Percentiles rank a stretch among this genome's conserved stretches.
phyloP scores from a whole-genome alignment of 2,329 filamentous ascomycete species.

The Lachnellula subtilissima region DNA sequence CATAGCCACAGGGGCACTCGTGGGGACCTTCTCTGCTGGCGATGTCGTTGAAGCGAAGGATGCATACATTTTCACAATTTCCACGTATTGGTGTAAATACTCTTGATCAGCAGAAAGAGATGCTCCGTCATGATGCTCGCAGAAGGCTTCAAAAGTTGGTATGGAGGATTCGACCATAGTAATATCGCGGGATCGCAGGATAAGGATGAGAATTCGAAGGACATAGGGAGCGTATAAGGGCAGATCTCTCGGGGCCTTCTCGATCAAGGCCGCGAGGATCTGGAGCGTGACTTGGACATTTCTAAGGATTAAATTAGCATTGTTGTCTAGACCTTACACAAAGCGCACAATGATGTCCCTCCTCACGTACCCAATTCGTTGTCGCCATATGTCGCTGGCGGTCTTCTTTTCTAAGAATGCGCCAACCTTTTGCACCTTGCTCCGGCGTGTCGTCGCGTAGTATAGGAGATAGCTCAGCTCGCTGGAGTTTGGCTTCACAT shows the following conservation, averaged over 20 bases:
- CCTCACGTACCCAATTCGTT: slow-evolving; percentile 71
- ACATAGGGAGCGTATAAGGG: slow-evolving; percentile 83
- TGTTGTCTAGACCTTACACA: neutral
- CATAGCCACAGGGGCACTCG: slow-evolving; percentile 69
- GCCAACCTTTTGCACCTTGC: slow-evolving; percentile 94
- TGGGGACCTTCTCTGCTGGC: slow-evolving; percentile 45
- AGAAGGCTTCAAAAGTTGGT: slow-evolving; percentile 82
- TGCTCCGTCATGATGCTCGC: slow-evolving; percentile 80
- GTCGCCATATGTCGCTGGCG: slow-evolving; percentile 83
- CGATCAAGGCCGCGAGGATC: slow-evolving; percentile 85
- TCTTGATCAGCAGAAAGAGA: slow-evolving; percentile 80
- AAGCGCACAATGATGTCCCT: neutral
- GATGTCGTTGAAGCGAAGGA: slow-evolving; percentile 66
- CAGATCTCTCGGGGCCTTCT: slow-evolving; percentile 86
- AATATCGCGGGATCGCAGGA: slow-evolving; percentile 81
- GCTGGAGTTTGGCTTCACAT: slow-evolving; percentile 93
- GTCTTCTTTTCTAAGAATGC: slow-evolving; percentile 93
- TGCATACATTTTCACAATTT: slow-evolving; percentile 75
- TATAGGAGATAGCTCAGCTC: slow-evolving; percentile 96
- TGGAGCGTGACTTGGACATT: slow-evolving; percentile 94
- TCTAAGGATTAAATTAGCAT: slow-evolving; percentile 40
- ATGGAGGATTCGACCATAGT: slow-evolving; percentile 90
- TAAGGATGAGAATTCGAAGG: slow-evolving; percentile 75
- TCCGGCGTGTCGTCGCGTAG: slow-evolving; percentile 89
- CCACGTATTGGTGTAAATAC: slow-evolving; percentile 77